phyloP scores from a whole-genome alignment of 2,329 filamentous ascomycete species.

The Fusarium sp. region DNA sequence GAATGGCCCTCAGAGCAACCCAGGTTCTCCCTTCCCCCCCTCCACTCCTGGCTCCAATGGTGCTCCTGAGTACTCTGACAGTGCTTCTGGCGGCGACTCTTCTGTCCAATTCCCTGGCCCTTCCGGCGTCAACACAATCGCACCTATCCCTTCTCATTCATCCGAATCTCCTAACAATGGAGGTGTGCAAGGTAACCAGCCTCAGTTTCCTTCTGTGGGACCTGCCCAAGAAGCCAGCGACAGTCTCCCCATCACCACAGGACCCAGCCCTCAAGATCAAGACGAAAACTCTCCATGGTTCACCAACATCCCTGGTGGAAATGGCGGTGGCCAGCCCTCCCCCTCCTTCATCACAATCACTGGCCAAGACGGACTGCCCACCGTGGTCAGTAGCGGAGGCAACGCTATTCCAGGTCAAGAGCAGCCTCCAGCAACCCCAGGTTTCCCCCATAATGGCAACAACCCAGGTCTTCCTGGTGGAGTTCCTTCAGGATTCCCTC shows the following conservation, averaged over 20 bases:
- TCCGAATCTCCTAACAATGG: constrained; percentile 25
- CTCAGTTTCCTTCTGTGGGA: constrained; percentile 20
- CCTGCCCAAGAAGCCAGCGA: constrained; percentile 38
- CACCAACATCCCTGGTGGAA: constrained; percentile 27
- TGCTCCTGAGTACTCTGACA: constrained; percentile 42
- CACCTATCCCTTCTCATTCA: constrained; percentile 32
- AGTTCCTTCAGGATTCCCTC: constrained; percentile 26
- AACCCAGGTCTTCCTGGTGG: constrained; percentile 33
- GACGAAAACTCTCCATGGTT: constrained; percentile 28
- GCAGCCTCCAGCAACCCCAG: constrained; percentile 26
- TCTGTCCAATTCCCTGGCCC: constrained; percentile 33
- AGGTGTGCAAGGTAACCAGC: constrained; percentile 22
- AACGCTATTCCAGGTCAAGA: constrained; percentile 21
- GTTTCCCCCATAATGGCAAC: constrained; percentile 20
- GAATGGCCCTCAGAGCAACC: constrained; percentile 19
- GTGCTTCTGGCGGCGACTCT: constrained; percentile 31
- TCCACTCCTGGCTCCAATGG: constrained; percentile 34
- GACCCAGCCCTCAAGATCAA: constrained; percentile 31
- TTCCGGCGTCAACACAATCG: constrained; percentile 29
- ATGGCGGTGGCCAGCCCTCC: constrained; percentile 20
- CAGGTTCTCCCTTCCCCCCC: constrained; percentile 18
- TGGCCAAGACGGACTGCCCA: constrained; percentile 47
- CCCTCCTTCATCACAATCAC: constrained; percentile 42
- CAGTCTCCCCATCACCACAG: constrained; percentile 38
- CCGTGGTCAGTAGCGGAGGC: constrained; percentile 41